Base-by-base conservation (phyloP, 2,329 filamentous ascomycete genomes). In the Thyridium curvatum region DNA sequence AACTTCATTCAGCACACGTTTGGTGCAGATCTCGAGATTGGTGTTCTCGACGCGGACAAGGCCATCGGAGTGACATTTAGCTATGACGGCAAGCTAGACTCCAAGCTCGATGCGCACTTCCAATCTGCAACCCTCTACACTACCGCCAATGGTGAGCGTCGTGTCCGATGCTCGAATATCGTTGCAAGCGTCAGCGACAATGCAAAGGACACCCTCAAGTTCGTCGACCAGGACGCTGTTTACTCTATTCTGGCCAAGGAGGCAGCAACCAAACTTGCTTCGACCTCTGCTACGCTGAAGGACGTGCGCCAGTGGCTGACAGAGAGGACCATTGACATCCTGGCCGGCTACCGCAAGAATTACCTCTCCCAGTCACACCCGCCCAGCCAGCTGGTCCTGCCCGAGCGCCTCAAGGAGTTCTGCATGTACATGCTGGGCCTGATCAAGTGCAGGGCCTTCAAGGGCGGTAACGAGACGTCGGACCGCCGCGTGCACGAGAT, bases 1-100 rank as follows among this genome's bases (percentile, higher is more conserved):
- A 95, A 94, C 64, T 98, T 97, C 57, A 77, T 94, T 37, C 93
- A 98, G 56, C 89, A 96, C 64, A 93, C 86, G 0, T 94, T 95
- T 55, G 90, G 89, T 10, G 89, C 90, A 3, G 93, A 98, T 61
- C 76, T 98, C 33, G 90, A 98, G 58, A 86, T 98, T 52, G 93
- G 93, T 18, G 79, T 86, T 37, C 81, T 97, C 37, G 93, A 97
- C 58, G 82, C 88, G 15, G 93, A 98, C 64, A 96, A 96, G 66
- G 88, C 91, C 9, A 75, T 98, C 48, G 86, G 83, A 3, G 86
- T 97, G 10, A 83, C 88, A 35, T 98, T 98, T 60, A 86, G 79
- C 52, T 94, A 98, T 60, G 93, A 98, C 56, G 93, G 93, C 43
- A 97, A 97, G 64, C 77, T 98, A n/a, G 93, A 98, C 61, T 72